Conservation (phyloP, 1,139 yeast species). For the Kodamaea fungicola region DNA sequence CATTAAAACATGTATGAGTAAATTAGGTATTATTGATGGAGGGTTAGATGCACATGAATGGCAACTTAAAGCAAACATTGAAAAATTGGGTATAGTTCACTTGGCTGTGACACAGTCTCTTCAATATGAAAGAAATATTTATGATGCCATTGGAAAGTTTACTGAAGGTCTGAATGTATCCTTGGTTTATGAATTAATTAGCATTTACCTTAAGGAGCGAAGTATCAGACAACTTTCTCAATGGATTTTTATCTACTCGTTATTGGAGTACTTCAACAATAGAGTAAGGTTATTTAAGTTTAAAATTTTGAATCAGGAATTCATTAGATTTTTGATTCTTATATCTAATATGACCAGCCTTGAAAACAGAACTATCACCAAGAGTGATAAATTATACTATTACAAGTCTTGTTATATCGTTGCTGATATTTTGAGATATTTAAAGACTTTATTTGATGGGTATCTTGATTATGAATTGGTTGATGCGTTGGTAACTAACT, state of each 20-base stretch:
- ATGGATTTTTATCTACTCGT: conserved; percentile 27
- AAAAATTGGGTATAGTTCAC: conserved; percentile 25
- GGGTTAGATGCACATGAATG: conserved; percentile 26
- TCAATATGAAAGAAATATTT: conserved; percentile 18
- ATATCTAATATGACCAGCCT: conserved; percentile 16
- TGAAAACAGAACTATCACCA: conserved; percentile 2
- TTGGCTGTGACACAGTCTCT: conserved; percentile 22
- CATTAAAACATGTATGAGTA: conserved; percentile 23
- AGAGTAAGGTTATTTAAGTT: conserved; percentile 18
- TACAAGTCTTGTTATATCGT: conserved; percentile 7
- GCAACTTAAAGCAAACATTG: conserved; percentile 19
- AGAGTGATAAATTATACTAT: conserved; percentile 8
- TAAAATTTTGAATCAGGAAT: conserved; percentile 16
- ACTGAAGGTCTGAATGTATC: conserved; percentile 20
- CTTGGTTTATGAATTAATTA: conserved; percentile 27
- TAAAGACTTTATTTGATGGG: conserved; percentile 26
- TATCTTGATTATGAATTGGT: conserved; percentile 26
- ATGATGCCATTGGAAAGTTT: conserved; percentile 21
- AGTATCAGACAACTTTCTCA: conserved; percentile 18
- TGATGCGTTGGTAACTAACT: conserved; percentile 6
- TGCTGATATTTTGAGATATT: conserved; percentile 8
- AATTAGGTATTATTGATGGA: conserved; percentile 28
- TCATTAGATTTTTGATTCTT: conserved; percentile 21
- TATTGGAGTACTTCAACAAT: conserved; percentile 21
- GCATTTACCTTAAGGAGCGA: conserved; percentile 28